Evolutionary conservation across 441 rosid species (phyloP).

Genomic region (Pelargonium fulgidum): DNA sequence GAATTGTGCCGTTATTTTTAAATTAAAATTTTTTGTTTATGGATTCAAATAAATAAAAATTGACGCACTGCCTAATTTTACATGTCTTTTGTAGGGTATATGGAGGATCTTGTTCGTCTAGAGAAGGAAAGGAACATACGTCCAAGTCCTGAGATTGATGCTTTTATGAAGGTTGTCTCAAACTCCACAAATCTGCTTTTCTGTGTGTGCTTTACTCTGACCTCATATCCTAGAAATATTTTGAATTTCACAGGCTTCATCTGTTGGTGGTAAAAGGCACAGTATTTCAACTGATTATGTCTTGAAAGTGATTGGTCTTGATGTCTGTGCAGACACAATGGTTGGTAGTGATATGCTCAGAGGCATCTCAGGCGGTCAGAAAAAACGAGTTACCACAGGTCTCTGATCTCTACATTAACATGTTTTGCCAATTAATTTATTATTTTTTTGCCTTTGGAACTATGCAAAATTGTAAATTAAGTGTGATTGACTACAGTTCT

Average conservation of each 20-base stretch:
- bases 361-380: conserved; percentile 96
- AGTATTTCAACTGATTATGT: conserved; percentile 75
- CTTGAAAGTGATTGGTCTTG: conserved; percentile 83
- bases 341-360: conserved; percentile 91
- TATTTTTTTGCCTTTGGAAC: neutral
- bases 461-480: neutral
- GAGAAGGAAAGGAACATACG: conserved; percentile 65
- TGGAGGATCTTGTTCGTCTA: conserved; percentile 53
- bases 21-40: neutral
- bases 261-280: conserved; percentile 65
- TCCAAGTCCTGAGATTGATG: conserved; percentile 84
- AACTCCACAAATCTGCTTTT: conserved; percentile 1
- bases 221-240: neutral
- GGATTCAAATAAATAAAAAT: neutral
- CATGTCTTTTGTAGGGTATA: conserved; percentile 36
- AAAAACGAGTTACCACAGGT: conserved; percentile 94
- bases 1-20: neutral
- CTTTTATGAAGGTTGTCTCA: conserved; percentile 75
- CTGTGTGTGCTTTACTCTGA: neutral
- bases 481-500: neutral
- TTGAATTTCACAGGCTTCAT: conserved; percentile 55
- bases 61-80: neutral
- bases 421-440: neutral
- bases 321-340: conserved; percentile 72
- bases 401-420: conserved; percentile 1